These are phyloP conservation scores for Eucalyptus melliodora DNA, from an alignment of 345 rosid species.

Conservation along the genomic window DNA sequence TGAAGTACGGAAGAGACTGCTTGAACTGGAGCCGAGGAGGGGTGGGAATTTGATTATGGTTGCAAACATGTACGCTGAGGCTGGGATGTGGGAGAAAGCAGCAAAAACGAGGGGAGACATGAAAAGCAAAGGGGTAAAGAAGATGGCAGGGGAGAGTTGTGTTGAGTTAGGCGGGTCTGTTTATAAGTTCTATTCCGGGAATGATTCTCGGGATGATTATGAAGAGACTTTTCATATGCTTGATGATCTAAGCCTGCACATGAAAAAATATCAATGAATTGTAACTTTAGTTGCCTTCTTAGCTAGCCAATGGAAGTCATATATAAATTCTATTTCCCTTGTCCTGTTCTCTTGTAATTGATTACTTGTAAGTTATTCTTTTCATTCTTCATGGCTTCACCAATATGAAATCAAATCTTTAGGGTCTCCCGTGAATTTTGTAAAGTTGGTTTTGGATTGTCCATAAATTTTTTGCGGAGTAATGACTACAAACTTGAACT, in stretches of 20 bases:
- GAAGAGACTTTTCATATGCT: conserved; percentile 19
- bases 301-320: not conserved
- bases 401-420: not conserved
- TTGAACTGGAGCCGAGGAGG: conserved; percentile 62
- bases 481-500: not conserved
- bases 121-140: conserved; percentile 50
- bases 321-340: not conserved
- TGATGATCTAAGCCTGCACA: conserved; percentile 32
- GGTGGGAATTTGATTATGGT: conserved; percentile 67
- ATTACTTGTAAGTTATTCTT: not conserved
- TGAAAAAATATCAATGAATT: conserved; percentile 6
- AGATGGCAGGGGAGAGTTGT: conserved; percentile 60
- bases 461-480: not conserved
- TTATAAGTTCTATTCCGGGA: conserved; percentile 58
- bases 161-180: conserved; percentile 41
- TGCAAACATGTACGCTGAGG: conserved; percentile 69
- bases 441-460: not conserved
- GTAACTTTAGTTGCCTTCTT: not conserved
- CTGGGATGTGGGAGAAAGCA: conserved; percentile 78
- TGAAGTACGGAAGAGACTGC: conserved; percentile 43
- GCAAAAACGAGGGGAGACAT: conserved; percentile 41
- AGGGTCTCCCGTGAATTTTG: not conserved
- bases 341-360: not conserved
- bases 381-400: not conserved
- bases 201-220: conserved; percentile 17